Evolutionary conservation across 257 asterid genomes (phyloP), one percentile per base, ranked within the genome.

Genomic region (Agastache rugosa): DNA sequence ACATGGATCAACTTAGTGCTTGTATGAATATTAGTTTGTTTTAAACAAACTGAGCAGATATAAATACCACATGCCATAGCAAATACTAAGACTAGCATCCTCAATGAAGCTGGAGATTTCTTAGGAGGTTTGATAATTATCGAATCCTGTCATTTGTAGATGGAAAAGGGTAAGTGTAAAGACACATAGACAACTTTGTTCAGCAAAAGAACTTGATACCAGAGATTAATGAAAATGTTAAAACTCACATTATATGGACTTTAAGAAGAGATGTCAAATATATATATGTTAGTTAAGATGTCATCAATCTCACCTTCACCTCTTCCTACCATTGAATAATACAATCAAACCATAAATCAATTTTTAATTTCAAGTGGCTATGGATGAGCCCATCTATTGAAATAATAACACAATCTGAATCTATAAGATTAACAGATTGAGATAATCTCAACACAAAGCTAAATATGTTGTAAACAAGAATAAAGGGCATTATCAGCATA

Each of bases 11-110:
- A 75, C 63, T 81, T 84, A 0, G 73, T 65, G 56, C 74, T 82
- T 54, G 78, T 53, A 62, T 41, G 79, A 63, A 75, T 27, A 29
- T 69, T 81, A 15, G 91, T 74, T 80, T 94, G 97, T 78, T 87
- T 85, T 51, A 90, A 84, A 81, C 96, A 90, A 66, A 90, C 60
- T 11, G 95, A 94, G 79, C 89, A 92, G 17, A 90, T 94, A 72
- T 87, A 92, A 37, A 90, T 79, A 45, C 97, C 90, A 74, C 85
- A 90, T 1, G 81, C 83, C 93, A 92, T 84, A 6, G 88, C 91
- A 67, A 89, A 89, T 25, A 87, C 85, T 56, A 95, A 75, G 41
- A 92, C 87, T 73, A 82, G 63, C 83, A 87, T 83, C 87, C 99
- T 84, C 72, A 85, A 77, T 54, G 90, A 61, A 53, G 89, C 92